These are phyloP conservation scores for Metarhizium guizhouense DNA, from an alignment of 2,329 filamentous ascomycete species.

Conservation along the genomic window DNA sequence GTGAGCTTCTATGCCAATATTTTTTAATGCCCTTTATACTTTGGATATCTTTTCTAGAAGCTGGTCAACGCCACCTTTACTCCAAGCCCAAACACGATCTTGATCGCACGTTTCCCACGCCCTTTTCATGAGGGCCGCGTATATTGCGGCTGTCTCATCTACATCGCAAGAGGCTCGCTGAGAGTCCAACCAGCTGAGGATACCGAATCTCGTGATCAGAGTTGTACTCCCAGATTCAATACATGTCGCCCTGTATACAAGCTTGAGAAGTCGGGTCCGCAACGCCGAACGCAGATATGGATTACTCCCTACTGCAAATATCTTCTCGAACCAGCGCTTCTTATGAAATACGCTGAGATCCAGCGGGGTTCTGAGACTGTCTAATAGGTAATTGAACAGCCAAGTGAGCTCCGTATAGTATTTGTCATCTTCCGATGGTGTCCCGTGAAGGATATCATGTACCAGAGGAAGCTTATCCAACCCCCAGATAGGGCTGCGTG, in stretches of 20 bases:
- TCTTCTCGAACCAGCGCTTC: conserved; percentile 63
- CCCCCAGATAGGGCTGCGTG: conserved; percentile 68
- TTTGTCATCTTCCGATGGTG: conserved; percentile 63
- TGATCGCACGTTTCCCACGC: conserved; percentile 59
- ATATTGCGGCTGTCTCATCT: conserved; percentile 36
- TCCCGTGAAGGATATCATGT: conserved; percentile 50
- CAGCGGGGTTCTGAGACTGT: conserved; percentile 48
- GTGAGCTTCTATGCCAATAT: not conserved
- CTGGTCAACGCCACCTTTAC: conserved; percentile 36
- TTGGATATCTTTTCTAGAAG: conserved; percentile 9
- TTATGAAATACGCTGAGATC: conserved; percentile 55
- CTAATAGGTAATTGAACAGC: conserved; percentile 63
- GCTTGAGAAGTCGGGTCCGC: conserved; percentile 48
- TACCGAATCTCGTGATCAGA: conserved; percentile 67
- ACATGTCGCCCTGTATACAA: conserved; percentile 59
- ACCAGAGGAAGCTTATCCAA: conserved; percentile 65
- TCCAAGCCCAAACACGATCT: conserved; percentile 59
- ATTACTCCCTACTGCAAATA: conserved; percentile 61
- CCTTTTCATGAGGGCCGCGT: conserved; percentile 45
- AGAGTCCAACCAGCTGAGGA: conserved; percentile 65
- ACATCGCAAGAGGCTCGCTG: conserved; percentile 37
- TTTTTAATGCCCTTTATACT: not conserved
- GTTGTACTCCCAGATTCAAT: conserved; percentile 69
- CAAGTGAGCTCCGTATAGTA: conserved; percentile 67
- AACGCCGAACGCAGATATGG: conserved; percentile 52